A percentile compares a stretch with the other conserved stretches of the same genome.
Evolutionary conservation across 1,284 basidiomycete species (phyloP).

Genomic region (Coriolopsis trogii): DNA sequence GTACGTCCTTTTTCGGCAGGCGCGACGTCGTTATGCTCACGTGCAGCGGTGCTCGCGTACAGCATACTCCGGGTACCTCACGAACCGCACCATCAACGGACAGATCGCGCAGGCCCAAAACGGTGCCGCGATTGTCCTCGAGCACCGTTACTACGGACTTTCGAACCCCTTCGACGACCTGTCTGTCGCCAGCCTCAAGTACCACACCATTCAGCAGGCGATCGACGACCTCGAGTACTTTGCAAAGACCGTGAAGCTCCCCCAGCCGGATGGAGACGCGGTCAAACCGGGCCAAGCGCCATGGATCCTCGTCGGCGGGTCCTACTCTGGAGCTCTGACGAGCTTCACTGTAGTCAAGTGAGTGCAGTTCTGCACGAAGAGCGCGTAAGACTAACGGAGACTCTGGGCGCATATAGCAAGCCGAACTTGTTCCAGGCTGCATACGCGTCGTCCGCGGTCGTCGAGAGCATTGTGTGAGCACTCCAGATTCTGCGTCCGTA

Average conservation of each 20-base stretch:
- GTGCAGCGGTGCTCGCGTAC: too few relatives aligned
- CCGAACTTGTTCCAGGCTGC: slow-evolving; percentile 68
- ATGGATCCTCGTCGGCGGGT: slow-evolving; percentile 75
- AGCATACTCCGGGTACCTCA: slow-evolving; percentile 55
- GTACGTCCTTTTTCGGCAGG: slow-evolving; percentile 31
- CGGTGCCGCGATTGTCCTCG: slow-evolving; percentile 64
- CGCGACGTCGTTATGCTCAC: too few relatives aligned
- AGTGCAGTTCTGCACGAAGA: slow-evolving; percentile 23
- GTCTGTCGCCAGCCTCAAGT: slow-evolving; percentile 54
- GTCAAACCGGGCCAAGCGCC: slow-evolving; percentile 61
- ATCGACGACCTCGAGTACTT: slow-evolving; percentile 75
- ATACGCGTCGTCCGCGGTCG: slow-evolving; percentile 73
- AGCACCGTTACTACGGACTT: slow-evolving; percentile 55
- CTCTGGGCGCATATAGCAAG: slow-evolving; percentile 43
- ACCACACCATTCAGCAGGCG: slow-evolving; percentile 72
- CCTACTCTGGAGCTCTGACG: slow-evolving; percentile 70
- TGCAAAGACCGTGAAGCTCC: slow-evolving; percentile 63
- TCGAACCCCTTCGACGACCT: slow-evolving; percentile 66
- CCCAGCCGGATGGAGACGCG: slow-evolving; percentile 64
- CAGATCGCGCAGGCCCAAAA: slow-evolving; percentile 68
- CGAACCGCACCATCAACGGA: slow-evolving; percentile 66
- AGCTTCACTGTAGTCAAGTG: slow-evolving; percentile 76
- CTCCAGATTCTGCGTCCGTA: not conserved
- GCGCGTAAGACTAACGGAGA: not conserved
- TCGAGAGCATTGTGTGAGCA: slow-evolving; percentile 63